These are phyloP conservation scores for Penicillium atrosanguineum DNA, from an alignment of 495 filamentous ascomycete species.

Conservation along the genomic window DNA sequence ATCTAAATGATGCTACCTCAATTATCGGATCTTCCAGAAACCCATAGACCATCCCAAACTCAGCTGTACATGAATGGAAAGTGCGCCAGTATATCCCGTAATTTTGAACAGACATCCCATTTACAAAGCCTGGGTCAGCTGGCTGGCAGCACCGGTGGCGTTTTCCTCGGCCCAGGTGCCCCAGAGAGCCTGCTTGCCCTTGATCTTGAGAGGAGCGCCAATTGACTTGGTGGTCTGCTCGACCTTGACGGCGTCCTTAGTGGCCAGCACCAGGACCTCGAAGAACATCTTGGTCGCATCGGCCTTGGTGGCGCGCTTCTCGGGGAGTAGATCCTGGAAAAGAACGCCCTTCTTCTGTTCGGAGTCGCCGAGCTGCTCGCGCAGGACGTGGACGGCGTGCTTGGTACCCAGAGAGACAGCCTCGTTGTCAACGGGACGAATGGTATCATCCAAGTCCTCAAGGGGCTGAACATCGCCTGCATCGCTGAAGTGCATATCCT, in stretches of 20 bases:
- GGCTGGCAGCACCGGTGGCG: slow-evolving; percentile 54
- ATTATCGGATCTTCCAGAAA: slow-evolving; percentile 28
- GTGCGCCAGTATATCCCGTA: slow-evolving; percentile 20
- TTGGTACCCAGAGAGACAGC: slow-evolving; percentile 86
- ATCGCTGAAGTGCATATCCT: slow-evolving; percentile 45
- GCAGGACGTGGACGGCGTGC: slow-evolving; percentile 91
- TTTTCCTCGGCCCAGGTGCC: slow-evolving; percentile 91
- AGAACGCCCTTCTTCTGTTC: slow-evolving; percentile 73
- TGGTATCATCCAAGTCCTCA: slow-evolving; percentile 74
- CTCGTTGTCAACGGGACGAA: slow-evolving; percentile 76
- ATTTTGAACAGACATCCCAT: slow-evolving; percentile 4
- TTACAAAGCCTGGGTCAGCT: slow-evolving; percentile 31
- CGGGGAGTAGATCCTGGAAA: slow-evolving; percentile 90
- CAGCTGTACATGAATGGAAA: slow-evolving; percentile 36
- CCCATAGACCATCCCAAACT: slow-evolving; percentile 23
- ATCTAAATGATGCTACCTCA: slow-evolving; percentile 21
- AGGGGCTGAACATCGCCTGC: slow-evolving; percentile 48
- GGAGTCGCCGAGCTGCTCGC: slow-evolving; percentile 77
- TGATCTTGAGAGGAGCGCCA: slow-evolving; percentile 73
- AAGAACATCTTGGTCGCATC: slow-evolving; percentile 99
- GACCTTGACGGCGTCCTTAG: slow-evolving; percentile 97
- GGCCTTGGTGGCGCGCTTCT: slow-evolving; percentile 68
- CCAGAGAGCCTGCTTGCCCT: slow-evolving; percentile 89
- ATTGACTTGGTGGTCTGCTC: slow-evolving; percentile 76
- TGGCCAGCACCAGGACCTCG: slow-evolving; percentile 90